Evolutionary conservation across 148 eudicot genomes (phyloP), one percentile per base, ranked within the genome.

Genomic region (Diospyros lotus): DNA sequence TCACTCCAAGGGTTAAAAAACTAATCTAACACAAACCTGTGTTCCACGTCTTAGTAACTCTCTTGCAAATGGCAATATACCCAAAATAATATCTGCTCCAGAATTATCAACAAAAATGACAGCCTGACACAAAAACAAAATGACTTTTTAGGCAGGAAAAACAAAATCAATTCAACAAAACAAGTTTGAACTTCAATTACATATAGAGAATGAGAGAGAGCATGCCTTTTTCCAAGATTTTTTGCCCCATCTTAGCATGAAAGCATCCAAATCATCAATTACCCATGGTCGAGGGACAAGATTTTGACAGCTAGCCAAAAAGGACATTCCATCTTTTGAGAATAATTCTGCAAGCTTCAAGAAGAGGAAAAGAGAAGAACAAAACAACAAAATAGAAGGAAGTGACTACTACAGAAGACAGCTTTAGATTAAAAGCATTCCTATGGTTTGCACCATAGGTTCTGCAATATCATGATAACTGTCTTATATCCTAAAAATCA

Each of bases 241-340:
- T 69, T 77, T 89, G 78, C 74, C 73, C 98, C 97, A 96, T 69
- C 86, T 88, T 75, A 80, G 58, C 58, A 89, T 83, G 76, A 91
- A 96, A 58, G 80, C 74, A 41, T 93, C 98, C 81, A 96, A 82
- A 80, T 96, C 99, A 87, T 96, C 99, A 79, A 96, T 84, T 78
- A 96, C 99, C 99, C 99, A 96, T 9, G 99, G 99, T 73, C 97
- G 97, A 80, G 99, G 83, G 75, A 96, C 85, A 73, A 96, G 96
- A 77, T 89, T 89, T 80, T 96, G 91, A 84, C 99, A 93, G 78
- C 91, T 93, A 66, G 98, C 97, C 78, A 91, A 83, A 78, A 93
- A 96, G 75, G 99, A 93, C 85, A 96, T 90, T 44, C 99, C 99
- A 79, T 91, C 99, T 86, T 93, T 89, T 69, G 99, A 91, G 79